Base-by-base conservation (phyloP, 169 alveolate genomes). In the Ichthyophthirius multifiliis region DNA sequence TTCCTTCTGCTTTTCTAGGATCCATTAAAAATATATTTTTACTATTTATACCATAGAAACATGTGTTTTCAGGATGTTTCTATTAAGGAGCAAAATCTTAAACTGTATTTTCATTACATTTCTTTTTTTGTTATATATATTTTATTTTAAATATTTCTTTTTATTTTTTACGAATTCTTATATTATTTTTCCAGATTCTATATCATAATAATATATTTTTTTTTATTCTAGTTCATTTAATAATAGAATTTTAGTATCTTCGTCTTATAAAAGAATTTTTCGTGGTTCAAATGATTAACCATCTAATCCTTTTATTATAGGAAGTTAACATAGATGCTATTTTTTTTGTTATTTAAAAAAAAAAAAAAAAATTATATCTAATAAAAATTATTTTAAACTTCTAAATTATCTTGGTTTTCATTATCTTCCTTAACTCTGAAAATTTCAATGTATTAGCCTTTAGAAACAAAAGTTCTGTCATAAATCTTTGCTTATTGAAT, bases 381-480 rank as follows among this genome's bases (percentile, higher is more conserved):
- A 27, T 46, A 16, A 46, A 20, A 4, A 20, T 48, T 48, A 20
- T 0, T 16, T 47, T 47, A 4, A 13, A 55, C 71, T 27, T 55
- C 71, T 55, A 55, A 55, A 27, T 55, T n/a, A n/a, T n/a, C 71
- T 55, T 55, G 1, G 16, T 55, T n/a, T n/a, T n/a, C 71, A 27
- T 55, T 6, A n/a, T 55, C 71, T 10, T 55, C 1, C 13, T 27
- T 55, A 7, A 39, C 31, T 55, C 71, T 55, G 15, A 15, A 55
- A 20, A 55, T 39, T 55, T 55, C 71, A 4, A 55, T 55, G 39
- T 55, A 27, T 55, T 55, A 34, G 12, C 71, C 71, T 23, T 55
- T 55, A 1, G 71, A 55, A 55, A 55, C 71, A 18, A 55, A 55
- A 55, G 71, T 55, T 55, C 71, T 55, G 31, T 55, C 71, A 20